phyloP scores from a whole-genome alignment of 345 rosid species.

The Brassica napus region Da-Ae NC_063436.1:27943501-27944000 shows the following conservation, averaged over 20 bases:
- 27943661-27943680: background rate
- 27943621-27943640: background rate
- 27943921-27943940: no score
- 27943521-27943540: constrained; percentile 66
- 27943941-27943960: no score
- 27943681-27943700: background rate
- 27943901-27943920: no score
- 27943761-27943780: background rate
- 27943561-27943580: constrained; percentile 58
- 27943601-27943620: background rate
- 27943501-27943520: constrained; percentile 66
- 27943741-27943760: background rate
- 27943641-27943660: background rate
- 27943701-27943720: background rate
- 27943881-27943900: no score
- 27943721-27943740: background rate
- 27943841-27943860: no score
- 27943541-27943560: constrained; percentile 71
- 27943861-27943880: no score
- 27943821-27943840: no score
- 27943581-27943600: constrained; percentile 37
- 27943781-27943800: background rate
- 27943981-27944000: no score
- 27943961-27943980: no score
- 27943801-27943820: no score